Percentiles rank a stretch among this genome's conserved stretches.
Conservation (phyloP, 1,139 yeast genomes). For the Geotrichum restrictum region DNA sequence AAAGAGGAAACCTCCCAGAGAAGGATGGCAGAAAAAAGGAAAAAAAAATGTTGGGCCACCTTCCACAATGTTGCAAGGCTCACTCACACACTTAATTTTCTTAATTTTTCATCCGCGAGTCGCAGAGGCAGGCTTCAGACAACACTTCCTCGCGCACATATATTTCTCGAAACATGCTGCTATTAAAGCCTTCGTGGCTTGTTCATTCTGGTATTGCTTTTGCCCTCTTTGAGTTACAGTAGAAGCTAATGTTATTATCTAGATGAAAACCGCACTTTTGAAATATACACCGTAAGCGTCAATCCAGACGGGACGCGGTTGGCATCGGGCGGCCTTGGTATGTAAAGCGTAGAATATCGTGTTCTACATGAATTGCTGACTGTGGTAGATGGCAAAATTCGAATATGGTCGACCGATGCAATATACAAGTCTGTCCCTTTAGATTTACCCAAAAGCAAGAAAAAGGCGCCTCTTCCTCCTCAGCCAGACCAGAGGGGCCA, state of each 20-base stretch:
- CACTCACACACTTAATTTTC: not conserved
- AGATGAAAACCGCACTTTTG: conserved; percentile 78
- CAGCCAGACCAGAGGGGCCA: conserved; percentile 8
- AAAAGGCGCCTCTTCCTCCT: not conserved
- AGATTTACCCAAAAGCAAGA: conserved; percentile 1
- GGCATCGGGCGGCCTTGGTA: conserved; percentile 86
- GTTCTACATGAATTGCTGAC: no score
- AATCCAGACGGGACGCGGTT: conserved; percentile 77
- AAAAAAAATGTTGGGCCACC: no score
- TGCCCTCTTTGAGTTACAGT: not conserved
- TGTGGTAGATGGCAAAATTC: conserved; percentile 73
- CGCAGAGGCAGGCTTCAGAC: no score
- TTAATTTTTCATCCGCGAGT: not conserved
- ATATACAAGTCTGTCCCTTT: conserved; percentile 13
- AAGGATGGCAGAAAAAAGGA: no score
- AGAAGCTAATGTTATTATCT: not conserved
- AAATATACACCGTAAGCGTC: conserved; percentile 78
- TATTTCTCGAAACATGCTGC: conserved; percentile 11
- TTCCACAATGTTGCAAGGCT: no score
- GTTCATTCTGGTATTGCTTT: conserved; percentile 16
- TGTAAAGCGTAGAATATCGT: conserved; percentile 11
- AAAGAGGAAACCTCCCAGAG: no score
- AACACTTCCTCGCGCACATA: not conserved
- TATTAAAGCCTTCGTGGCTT: conserved; percentile 21
- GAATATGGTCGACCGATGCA: conserved; percentile 73